Evolutionary conservation across 257 asterid genomes (phyloP), one percentile per base, ranked within the genome.

Genomic region (Verbascum thapsus): DNA sequence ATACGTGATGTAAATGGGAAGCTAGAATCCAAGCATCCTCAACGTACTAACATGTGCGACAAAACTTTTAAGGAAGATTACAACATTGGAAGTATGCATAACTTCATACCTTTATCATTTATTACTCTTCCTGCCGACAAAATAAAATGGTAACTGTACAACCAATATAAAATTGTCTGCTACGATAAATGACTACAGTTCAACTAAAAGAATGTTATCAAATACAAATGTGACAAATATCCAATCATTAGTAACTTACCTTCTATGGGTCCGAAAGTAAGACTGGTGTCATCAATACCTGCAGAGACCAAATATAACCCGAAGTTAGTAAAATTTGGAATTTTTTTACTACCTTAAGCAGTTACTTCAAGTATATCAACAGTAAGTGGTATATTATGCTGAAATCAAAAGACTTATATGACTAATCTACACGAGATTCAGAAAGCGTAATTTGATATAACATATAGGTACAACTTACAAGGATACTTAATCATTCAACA

Each of bases 191-290:
- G 19, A 32, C 53, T 38, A 23, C 20, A 40, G 19, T 20, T 40
- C 54, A 35, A 57, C 30, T 30, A 8, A 45, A 10, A 30, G 47
- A 32, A 52, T 38, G 63, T 68, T 57, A 22, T 38, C 58, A 55
- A 58, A 32, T 42, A 17, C 15, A 20, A 61, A 19, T 13, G 60
- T 9, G 17, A 45, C 51, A 57, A 56, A n/a, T n/a, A n/a, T 35
- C 38, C 50, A 30, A 32, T 3, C 12, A 45, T 26, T 10, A 40
- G 48, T n/a, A 49, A 48, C 61, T 18, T 69, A 85, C 92, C 92
- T 82, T 85, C 88, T 45, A 79, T 78, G 0, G 88, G 83, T 58
- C 88, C 92, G 75, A 85, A 85, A 57, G 86, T 44, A 69, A 82
- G 78, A 60, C 80, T 78, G 13, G 82, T 63, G 19, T 85, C 88